Percentiles rank a stretch among this genome's conserved stretches.
These are phyloP conservation scores for Pilatotrama ljubarskyi DNA, from an alignment of 768 basidiomycete species.

Conservation along the genomic window DNA sequence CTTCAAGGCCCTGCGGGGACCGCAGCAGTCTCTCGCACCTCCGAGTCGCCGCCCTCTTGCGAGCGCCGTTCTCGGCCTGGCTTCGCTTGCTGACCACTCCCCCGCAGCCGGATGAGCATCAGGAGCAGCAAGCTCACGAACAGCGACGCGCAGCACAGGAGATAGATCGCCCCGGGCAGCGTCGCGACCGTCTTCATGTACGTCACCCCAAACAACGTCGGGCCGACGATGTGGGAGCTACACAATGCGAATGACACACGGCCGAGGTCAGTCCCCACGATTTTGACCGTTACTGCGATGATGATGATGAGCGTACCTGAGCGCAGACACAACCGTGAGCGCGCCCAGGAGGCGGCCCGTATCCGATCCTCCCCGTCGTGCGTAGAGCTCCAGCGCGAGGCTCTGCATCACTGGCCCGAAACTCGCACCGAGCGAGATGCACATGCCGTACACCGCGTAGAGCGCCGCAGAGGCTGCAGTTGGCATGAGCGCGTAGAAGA, in stretches of 20 bases:
- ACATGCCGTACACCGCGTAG: slow-evolving; percentile 52
- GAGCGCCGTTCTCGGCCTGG: neutral
- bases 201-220: slow-evolving; percentile 70
- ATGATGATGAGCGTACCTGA: slow-evolving; percentile 47
- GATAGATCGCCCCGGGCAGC: slow-evolving; percentile 63
- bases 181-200: slow-evolving; percentile 72
- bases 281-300: neutral
- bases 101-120: slow-evolving; percentile 13
- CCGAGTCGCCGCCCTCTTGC: neutral
- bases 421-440: slow-evolving; percentile 61
- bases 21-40: neutral
- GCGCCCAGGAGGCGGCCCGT: slow-evolving; percentile 79
- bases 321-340: slow-evolving; percentile 70
- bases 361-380: slow-evolving; percentile 56
- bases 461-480: slow-evolving; percentile 41
- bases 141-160: slow-evolving; percentile 16
- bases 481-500: slow-evolving; percentile 50
- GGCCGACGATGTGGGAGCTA: slow-evolving; percentile 73
- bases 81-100: neutral
- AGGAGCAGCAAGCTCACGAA: slow-evolving; percentile 10
- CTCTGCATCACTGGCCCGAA: slow-evolving; percentile 69
- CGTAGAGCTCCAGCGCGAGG: slow-evolving; percentile 67
- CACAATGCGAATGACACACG: neutral
- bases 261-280: neutral
- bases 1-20: neutral